phyloP scores from a whole-genome alignment of 1,139 yeast genomes.

The Hyphopichia fennica region DNA sequence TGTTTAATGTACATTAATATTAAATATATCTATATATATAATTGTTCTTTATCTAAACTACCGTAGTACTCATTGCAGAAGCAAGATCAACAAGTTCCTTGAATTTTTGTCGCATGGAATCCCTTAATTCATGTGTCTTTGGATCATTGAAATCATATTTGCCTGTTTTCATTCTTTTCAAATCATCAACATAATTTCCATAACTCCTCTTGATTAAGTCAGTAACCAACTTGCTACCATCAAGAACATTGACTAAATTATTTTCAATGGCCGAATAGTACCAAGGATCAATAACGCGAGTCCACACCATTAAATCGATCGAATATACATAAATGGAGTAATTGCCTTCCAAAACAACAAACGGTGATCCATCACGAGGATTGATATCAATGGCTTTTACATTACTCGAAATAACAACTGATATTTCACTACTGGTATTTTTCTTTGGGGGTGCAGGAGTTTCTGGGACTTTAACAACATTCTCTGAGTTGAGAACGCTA shows the following conservation, averaged over 20 bases:
- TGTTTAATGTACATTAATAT: not conserved
- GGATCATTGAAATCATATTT: conserved; percentile 20
- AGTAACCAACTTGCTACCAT: not conserved
- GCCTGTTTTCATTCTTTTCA: conserved; percentile 17
- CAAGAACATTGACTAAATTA: not conserved
- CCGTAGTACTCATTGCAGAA: not conserved
- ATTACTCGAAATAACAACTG: conserved; percentile 21
- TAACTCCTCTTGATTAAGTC: conserved; percentile 11
- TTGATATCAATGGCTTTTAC: conserved; percentile 33
- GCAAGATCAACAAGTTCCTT: conserved; percentile 12
- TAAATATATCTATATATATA: not conserved
- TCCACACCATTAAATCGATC: conserved; percentile 44
- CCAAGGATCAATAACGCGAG: conserved; percentile 50
- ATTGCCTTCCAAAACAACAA: conserved; percentile 33
- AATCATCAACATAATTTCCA: conserved; percentile 20
- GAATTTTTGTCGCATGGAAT: conserved; percentile 23
- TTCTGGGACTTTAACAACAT: conserved; percentile 2
- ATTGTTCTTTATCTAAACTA: too few relatives aligned
- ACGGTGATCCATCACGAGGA: conserved; percentile 40
- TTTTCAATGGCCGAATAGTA: conserved; percentile 24
- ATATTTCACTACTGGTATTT: not conserved
- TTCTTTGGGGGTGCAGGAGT: not conserved
- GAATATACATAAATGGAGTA: conserved; percentile 45
- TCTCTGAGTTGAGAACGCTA: conserved; percentile 42
- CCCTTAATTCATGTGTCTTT: conserved; percentile 18